Percentiles rank a stretch among this genome's conserved stretches.
Evolutionary conservation across 495 filamentous ascomycete species (phyloP).

Genomic region (Eremomyces bilateralis): DNA sequence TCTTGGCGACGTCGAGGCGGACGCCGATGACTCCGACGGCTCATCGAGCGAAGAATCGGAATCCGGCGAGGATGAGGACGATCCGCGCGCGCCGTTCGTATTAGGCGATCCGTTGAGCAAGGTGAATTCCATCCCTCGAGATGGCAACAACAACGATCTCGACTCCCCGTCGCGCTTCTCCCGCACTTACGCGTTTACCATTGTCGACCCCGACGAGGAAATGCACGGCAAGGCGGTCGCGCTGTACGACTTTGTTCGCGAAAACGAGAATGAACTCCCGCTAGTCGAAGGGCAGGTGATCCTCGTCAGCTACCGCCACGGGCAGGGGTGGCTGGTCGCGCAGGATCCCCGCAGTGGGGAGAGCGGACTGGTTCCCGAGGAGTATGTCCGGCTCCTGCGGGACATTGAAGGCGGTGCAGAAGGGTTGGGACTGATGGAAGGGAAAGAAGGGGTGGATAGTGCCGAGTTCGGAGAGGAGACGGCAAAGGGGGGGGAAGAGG

Average conservation of each 20-base stretch:
- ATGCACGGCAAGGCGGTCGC: constrained; percentile 96
- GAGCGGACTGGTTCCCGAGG: constrained; percentile 81
- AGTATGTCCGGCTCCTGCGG: constrained; percentile 81
- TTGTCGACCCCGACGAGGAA: constrained; percentile 87
- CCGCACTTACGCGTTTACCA: constrained; percentile 81
- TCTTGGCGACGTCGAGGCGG: constrained; percentile 8
- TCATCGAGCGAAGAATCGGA: background rate
- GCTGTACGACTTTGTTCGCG: constrained; percentile 79
- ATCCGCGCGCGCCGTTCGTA: background rate
- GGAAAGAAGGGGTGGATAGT: background rate
- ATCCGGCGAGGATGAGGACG: background rate
- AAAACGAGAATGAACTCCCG: constrained; percentile 92
- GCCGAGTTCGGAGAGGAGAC: constrained; percentile 7
- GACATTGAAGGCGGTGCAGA: constrained; percentile 58
- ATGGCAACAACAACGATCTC: constrained; percentile 37
- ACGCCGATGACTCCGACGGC: background rate
- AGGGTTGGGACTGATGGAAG: constrained; percentile 10
- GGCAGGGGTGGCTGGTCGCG: constrained; percentile 91
- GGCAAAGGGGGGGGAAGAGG: constrained; percentile 10
- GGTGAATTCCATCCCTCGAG: constrained; percentile 7
- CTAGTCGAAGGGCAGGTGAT: constrained; percentile 89
- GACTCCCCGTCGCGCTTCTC: constrained; percentile 43
- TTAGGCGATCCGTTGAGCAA: background rate
- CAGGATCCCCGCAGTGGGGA: constrained; percentile 85
- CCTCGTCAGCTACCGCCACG: constrained; percentile 86